These are phyloP conservation scores for Abortiporus biennis DNA, from an alignment of 1,284 basidiomycete genomes.

Conservation along the genomic window DNA sequence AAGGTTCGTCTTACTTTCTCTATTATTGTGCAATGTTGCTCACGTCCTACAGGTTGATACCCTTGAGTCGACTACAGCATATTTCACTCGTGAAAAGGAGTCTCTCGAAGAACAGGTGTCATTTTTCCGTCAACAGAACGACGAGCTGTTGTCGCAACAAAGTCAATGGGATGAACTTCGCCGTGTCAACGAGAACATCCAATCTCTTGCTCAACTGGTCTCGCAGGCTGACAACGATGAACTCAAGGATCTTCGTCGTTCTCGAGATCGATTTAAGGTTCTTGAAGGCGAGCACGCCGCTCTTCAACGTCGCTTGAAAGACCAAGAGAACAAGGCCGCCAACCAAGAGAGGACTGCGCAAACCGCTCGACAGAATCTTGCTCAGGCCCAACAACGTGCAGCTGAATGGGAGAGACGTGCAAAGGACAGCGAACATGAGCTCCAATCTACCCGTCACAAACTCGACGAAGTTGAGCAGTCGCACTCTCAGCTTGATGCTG, in stretches of 20 bases:
- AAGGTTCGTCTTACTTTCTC: constrained; percentile 40
- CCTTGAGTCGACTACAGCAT: constrained; percentile 50
- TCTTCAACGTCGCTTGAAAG: constrained; percentile 66
- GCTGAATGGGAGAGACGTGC: constrained; percentile 74
- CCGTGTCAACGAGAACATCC: constrained; percentile 62
- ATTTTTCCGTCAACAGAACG: constrained; percentile 51
- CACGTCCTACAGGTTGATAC: constrained; percentile 43
- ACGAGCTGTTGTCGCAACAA: constrained; percentile 53
- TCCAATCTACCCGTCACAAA: constrained; percentile 51
- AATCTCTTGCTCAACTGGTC: constrained; percentile 52
- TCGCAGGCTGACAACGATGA: constrained; percentile 66
- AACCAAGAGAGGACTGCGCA: constrained; percentile 56
- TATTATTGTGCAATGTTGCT: constrained; percentile 2
- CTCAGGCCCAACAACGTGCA: constrained; percentile 68
- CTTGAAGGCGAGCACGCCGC: constrained; percentile 62
- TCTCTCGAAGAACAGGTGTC: constrained; percentile 41
- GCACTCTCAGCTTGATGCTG: constrained; percentile 59
- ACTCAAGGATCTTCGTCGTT: constrained; percentile 56
- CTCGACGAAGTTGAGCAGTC: constrained; percentile 62
- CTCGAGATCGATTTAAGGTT: constrained; percentile 57
- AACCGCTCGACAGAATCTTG: constrained; percentile 55
- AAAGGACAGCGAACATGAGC: constrained; percentile 59
- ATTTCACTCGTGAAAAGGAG: constrained; percentile 58
- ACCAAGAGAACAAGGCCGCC: constrained; percentile 55
- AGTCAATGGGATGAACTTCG: constrained; percentile 67